Evolutionary conservation across 2,329 filamentous ascomycete species (phyloP).

Genomic region (Leptoxyphium fumago): DNA sequence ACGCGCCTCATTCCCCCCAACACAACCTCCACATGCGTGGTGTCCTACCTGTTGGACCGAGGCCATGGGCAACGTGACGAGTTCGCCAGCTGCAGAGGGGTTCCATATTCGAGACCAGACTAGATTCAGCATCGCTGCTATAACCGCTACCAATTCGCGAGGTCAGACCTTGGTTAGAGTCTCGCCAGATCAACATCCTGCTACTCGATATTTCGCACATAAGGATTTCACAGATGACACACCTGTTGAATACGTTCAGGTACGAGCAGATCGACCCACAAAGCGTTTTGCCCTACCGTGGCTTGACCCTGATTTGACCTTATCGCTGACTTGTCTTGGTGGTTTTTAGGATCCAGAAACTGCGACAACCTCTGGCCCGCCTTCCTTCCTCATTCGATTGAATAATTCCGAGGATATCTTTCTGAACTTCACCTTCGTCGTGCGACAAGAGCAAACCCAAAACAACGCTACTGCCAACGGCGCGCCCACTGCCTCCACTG

Average conservation of each 20-base stretch:
- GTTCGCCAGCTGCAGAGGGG: neutral
- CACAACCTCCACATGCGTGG: neutral
- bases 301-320: too few species aligned
- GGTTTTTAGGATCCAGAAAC: constrained; percentile 58
- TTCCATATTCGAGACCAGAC: neutral
- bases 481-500: constrained; percentile 26
- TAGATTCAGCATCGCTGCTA: constrained; percentile 47
- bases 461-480: constrained; percentile 7
- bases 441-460: constrained; percentile 34
- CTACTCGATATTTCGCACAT: constrained; percentile 58
- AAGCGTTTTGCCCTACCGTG: too few species aligned
- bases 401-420: constrained; percentile 81
- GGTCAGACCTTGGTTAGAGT: constrained; percentile 65
- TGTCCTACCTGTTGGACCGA: neutral
- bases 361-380: constrained; percentile 26
- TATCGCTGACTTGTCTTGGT: too few species aligned
- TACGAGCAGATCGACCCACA: constrained; percentile 27
- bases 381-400: constrained; percentile 73
- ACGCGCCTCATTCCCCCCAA: neutral
- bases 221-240: constrained; percentile 58
- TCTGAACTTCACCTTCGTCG: constrained; percentile 83
- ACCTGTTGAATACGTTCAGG: constrained; percentile 84
- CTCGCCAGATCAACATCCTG: constrained; percentile 75
- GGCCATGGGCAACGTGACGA: neutral
- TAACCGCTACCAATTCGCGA: constrained; percentile 66